Conservation (phyloP, 345 rosid species). For the Psidium friedrichsthalianum region DNA sequence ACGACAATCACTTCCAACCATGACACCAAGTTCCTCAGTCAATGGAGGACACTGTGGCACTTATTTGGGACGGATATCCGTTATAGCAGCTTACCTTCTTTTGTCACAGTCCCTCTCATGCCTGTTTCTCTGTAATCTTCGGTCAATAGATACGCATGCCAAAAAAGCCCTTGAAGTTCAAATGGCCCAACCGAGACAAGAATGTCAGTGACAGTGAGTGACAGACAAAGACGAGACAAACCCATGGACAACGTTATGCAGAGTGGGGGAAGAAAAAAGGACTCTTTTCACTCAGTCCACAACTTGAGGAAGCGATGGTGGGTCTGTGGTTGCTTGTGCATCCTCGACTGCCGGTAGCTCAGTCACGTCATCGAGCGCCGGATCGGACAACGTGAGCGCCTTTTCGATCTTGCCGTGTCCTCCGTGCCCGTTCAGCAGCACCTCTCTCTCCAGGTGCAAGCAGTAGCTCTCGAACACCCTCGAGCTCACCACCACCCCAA, state of each 20-base stretch:
- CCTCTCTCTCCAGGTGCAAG: slow-evolving; percentile 58
- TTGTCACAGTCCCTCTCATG: background rate
- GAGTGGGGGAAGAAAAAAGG: background rate
- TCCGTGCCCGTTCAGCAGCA: slow-evolving; percentile 15
- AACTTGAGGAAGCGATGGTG: background rate
- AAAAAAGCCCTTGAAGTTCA: background rate
- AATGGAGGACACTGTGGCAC: too few species aligned
- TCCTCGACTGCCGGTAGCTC: slow-evolving; percentile 5
- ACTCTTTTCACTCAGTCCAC: background rate
- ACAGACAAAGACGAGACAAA: background rate
- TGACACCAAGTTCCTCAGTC: too few species aligned
- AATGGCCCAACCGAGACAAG: background rate
- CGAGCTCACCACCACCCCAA: slow-evolving; percentile 42
- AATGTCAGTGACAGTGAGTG: background rate
- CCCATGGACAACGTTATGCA: background rate
- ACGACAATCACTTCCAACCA: too few species aligned
- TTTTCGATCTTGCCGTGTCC: background rate
- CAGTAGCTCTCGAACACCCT: slow-evolving; percentile 71
- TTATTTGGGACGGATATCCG: too few species aligned
- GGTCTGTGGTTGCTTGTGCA: background rate
- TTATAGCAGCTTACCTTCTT: too few species aligned
- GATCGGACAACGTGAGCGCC: background rate
- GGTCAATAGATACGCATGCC: background rate
- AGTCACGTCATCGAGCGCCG: background rate
- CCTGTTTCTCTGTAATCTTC: background rate